Evolutionary conservation across 306 rosid genomes (phyloP), one percentile per base, ranked within the genome.

Genomic region (Cicer yamashitae): DNA sequence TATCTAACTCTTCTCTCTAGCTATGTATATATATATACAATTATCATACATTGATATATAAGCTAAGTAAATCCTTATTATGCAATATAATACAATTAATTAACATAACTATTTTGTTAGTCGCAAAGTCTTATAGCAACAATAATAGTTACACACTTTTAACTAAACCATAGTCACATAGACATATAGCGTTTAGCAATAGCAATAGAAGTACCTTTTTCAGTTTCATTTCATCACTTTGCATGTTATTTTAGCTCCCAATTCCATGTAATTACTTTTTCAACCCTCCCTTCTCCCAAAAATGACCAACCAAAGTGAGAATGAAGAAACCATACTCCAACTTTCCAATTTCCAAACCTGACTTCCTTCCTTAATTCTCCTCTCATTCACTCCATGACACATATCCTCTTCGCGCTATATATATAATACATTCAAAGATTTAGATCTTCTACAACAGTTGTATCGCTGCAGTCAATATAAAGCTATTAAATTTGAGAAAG

Each of bases 101-200:
- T 25, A 25, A 25, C 34, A 25, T 25, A 25, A 40, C 22, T 63
- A 34, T 52, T 63, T 64, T 40, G 43, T 50, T 50, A n/a, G 58
- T 51, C 56, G 59, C 77, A 22, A 61, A 40, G 73, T 67, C 56
- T 61, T 71, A 25, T 25, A 51, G 47, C n/a, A 51, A 63, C 52
- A 65, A 65, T 37, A 53, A 53, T 45, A 66, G 67, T 46, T 65
- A 79, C 79, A 80, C 83, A 79, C 78, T 54, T 75, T 60, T 20
- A 25, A 41, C 34, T 45, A 64, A 67, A 53, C 75, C 47, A 13
- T 74, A 18, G 46, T 73, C 57, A 59, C 40, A 58, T 51, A 73
- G 46, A 66, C 70, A 75, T 65, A 61, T 73, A 56, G 44, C 58
- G n/a, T 48, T 52, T 15, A 15, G 22, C 66, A 59, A 50, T 60